These are phyloP conservation scores for Aspergillus mulundensis DNA, from an alignment of 495 filamentous ascomycete genomes.

Conservation along the genomic window DNA sequence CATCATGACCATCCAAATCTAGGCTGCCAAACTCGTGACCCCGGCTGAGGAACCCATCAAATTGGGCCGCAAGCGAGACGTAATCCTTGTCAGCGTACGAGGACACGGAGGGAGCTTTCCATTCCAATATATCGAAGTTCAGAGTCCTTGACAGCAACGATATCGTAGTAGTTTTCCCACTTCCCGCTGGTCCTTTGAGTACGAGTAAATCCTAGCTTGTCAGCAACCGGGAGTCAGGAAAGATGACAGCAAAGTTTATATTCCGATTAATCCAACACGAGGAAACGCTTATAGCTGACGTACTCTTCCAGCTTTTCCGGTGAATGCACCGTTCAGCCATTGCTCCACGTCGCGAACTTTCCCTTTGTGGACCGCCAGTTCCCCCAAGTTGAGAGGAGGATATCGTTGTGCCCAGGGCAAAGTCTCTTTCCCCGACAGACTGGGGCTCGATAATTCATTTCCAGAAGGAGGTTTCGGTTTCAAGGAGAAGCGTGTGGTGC, in stretches of 20 bases:
- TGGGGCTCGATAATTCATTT: neutral
- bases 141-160: conserved; percentile 68
- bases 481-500: conserved; percentile 27
- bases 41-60: conserved; percentile 84
- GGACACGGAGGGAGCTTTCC: conserved; percentile 72
- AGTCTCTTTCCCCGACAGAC: conserved; percentile 11
- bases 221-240: conserved; percentile 3
- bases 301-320: conserved; percentile 48
- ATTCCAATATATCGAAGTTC: conserved; percentile 74
- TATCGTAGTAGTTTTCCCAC: conserved; percentile 87
- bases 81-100: conserved; percentile 54
- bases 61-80: conserved; percentile 65
- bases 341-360: conserved; percentile 81
- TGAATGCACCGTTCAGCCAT: conserved; percentile 75
- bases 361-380: conserved; percentile 86
- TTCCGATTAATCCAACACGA: too few species aligned
- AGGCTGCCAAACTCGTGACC: conserved; percentile 76
- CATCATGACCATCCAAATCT: conserved; percentile 40
- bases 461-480: conserved; percentile 4
- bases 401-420: conserved; percentile 86
- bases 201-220: conserved; percentile 66
- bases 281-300: neutral
- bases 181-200: conserved; percentile 86
- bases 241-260: neutral
- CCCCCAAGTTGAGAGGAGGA: conserved; percentile 65